Evolutionary conservation across 495 filamentous ascomycete genomes (phyloP), one percentile per base, ranked within the genome.

Genomic region (Penicillium nucicola): DNA sequence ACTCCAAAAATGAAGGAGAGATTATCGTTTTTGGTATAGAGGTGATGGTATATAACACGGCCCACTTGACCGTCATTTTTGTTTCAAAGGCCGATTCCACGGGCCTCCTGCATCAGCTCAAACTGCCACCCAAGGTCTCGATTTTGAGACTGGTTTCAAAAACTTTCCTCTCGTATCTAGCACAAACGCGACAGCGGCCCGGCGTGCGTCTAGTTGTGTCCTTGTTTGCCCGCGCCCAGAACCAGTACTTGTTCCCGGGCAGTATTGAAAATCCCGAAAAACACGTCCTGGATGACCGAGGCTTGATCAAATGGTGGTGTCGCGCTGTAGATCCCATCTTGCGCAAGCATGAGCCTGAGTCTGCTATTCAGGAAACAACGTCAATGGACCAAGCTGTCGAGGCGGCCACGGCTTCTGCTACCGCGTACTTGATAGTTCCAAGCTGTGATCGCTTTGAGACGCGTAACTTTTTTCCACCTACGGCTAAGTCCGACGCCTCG

Each of bases 61-160:
- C 81, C 52, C 80, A 83, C 68, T 79, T 88, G 28, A 95, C 87
- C 4, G 95, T 85, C 31, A 79, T 97, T 30, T 99, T 97, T 69
- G 85, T 99, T 32, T 91, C 90, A 48, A 99, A 99, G 70, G 93
- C 93, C 41, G 93, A 99, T 68, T 96, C 92, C 13, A 96, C 92
- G 2, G 93, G 93, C 39, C 92, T 88, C 57, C 69, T 96, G 20
- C 76, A 87, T 60, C 72, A 85, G 0, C 77, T 90, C 32, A 68
- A 79, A 23, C 62, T 85, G 1, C 71, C 77, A 38, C 79, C 79
- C 14, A 80, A 80, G 4, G 79, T 84, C 1, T 96, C 90, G 1
- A 82, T 89, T 0, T 75, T 96, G 23, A 81, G 83, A 61, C 71
- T 83, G 13, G 77, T 96, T 42, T 82, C 82, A 30, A 79, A 83